A percentile compares a stretch with the other conserved stretches of the same genome.
Conservation (phyloP, 2,329 filamentous ascomycete species). For the Diaporthe destruens region DNA sequence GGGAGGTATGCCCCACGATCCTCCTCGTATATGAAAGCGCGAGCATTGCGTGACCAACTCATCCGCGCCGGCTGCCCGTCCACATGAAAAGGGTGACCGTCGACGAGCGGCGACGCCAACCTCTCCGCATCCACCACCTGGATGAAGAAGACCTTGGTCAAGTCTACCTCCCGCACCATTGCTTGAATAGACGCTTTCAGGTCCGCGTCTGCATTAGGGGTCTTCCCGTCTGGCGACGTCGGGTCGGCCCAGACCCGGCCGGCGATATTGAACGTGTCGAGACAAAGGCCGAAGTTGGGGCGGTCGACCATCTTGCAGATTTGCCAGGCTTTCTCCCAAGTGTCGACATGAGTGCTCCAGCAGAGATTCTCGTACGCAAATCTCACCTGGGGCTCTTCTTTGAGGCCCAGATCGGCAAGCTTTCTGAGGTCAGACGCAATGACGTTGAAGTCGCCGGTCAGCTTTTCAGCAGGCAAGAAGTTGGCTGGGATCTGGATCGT, state of each 20-base stretch:
- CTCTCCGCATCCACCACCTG: constrained; percentile 73
- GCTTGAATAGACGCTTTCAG: constrained; percentile 60
- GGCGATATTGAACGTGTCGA: constrained; percentile 75
- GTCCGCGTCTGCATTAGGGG: constrained; percentile 57
- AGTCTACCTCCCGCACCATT: constrained; percentile 60
- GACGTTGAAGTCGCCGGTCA: constrained; percentile 55
- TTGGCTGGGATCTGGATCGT: constrained; percentile 73
- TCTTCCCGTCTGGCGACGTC: constrained; percentile 56
- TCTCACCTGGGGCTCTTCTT: constrained; percentile 60
- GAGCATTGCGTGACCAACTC: constrained; percentile 73
- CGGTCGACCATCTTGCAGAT: constrained; percentile 66
- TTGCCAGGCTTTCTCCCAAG: constrained; percentile 70
- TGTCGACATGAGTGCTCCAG: constrained; percentile 71
- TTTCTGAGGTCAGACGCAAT: constrained; percentile 66
- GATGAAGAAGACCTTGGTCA: constrained; percentile 70
- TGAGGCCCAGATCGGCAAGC: constrained; percentile 67
- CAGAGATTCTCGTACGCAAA: constrained; percentile 72
- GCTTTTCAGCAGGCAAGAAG: constrained; percentile 59
- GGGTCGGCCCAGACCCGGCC: constrained; percentile 70
- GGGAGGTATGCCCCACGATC: constrained; percentile 69
- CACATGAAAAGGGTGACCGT: constrained; percentile 66
- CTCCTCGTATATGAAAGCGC: constrained; percentile 71
- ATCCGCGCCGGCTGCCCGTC: constrained; percentile 67
- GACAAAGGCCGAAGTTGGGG: constrained; percentile 70
- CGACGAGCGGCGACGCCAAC: constrained; percentile 60